These are phyloP conservation scores for Pleurotus tuoliensis DNA, from an alignment of 768 basidiomycete species.

Conservation along the genomic window DNA sequence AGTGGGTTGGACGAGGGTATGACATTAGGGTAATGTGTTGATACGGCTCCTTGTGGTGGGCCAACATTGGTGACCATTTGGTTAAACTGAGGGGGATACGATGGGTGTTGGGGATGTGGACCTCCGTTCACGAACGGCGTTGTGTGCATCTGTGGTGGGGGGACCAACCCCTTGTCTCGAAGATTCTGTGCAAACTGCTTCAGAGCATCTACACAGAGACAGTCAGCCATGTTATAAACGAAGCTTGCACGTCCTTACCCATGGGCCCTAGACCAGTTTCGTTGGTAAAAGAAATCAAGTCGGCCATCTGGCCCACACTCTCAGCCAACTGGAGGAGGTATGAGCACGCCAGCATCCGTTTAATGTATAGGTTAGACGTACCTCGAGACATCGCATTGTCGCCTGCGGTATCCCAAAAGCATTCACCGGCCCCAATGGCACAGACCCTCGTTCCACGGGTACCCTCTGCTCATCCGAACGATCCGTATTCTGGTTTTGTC, in stretches of 20 bases:
- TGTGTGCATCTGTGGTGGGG: constrained; percentile 12
- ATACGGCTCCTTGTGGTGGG: constrained; percentile 11
- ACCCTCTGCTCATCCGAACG: constrained; percentile 66
- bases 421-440: constrained; percentile 82
- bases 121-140: constrained; percentile 18
- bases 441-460: constrained; percentile 54
- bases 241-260: constrained; percentile 43
- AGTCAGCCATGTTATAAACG: neutral
- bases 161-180: constrained; percentile 21
- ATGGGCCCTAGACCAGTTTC: constrained; percentile 55
- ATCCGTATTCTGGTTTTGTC: constrained; percentile 46
- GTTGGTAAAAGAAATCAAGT: constrained; percentile 64
- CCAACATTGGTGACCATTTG: constrained; percentile 9
- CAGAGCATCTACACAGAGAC: constrained; percentile 33
- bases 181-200: constrained; percentile 35
- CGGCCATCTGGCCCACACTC: constrained; percentile 76
- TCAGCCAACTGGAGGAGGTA: constrained; percentile 58
- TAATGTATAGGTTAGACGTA: constrained; percentile 24
- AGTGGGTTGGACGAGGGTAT: constrained; percentile 44
- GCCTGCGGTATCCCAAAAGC: constrained; percentile 87
- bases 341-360: neutral
- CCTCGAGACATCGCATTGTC: constrained; percentile 86
- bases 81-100: constrained; percentile 12
- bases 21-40: constrained; percentile 42
- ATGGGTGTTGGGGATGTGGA: constrained; percentile 12